Percentiles rank a stretch among this genome's conserved stretches.
phyloP scores from a whole-genome alignment of 257 asterid genomes.

The Echites panduratus region DNA sequence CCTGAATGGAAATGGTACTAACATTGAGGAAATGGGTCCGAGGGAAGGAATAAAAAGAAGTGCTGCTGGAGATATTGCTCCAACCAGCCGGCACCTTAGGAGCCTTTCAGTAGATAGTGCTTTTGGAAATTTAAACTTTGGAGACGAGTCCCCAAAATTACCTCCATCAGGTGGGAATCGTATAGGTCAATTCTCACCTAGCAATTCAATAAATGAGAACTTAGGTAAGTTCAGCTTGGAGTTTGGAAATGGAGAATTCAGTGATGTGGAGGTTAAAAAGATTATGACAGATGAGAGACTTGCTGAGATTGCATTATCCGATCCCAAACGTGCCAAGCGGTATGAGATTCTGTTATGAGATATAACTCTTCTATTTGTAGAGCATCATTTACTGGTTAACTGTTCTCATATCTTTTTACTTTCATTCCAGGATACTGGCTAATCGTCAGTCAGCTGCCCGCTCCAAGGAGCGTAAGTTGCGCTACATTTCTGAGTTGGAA shows the following conservation, averaged over 20 bases:
- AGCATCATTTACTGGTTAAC: neutral
- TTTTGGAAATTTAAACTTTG: slow-evolving; percentile 46
- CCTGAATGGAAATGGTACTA: slow-evolving; percentile 13
- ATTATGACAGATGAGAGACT: slow-evolving; percentile 83
- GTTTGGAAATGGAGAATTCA: slow-evolving; percentile 66
- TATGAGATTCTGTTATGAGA: slow-evolving; percentile 12
- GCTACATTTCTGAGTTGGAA: slow-evolving; percentile 88
- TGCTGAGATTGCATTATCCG: slow-evolving; percentile 67
- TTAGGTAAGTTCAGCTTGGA: slow-evolving; percentile 41
- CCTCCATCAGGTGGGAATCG: slow-evolving; percentile 28
- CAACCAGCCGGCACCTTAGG: slow-evolving; percentile 53
- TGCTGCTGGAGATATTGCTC: slow-evolving; percentile 53
- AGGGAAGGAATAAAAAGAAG: slow-evolving; percentile 53
- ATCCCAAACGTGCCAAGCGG: slow-evolving; percentile 90
- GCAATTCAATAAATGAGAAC: slow-evolving; percentile 48
- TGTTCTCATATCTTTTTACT: slow-evolving; percentile 1
- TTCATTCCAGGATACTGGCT: slow-evolving; percentile 65
- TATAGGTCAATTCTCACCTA: slow-evolving; percentile 50
- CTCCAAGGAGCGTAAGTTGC: slow-evolving; percentile 86
- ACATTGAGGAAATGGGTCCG: slow-evolving; percentile 15
- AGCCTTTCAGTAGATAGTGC: slow-evolving; percentile 90
- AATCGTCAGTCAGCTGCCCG: slow-evolving; percentile 97
- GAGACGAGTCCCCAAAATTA: slow-evolving; percentile 44
- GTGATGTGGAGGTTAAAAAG: slow-evolving; percentile 69
- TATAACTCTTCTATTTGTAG: neutral